Conservation (phyloP, 495 filamentous ascomycete species). For the Trichodelitschia bisporula region DNA sequence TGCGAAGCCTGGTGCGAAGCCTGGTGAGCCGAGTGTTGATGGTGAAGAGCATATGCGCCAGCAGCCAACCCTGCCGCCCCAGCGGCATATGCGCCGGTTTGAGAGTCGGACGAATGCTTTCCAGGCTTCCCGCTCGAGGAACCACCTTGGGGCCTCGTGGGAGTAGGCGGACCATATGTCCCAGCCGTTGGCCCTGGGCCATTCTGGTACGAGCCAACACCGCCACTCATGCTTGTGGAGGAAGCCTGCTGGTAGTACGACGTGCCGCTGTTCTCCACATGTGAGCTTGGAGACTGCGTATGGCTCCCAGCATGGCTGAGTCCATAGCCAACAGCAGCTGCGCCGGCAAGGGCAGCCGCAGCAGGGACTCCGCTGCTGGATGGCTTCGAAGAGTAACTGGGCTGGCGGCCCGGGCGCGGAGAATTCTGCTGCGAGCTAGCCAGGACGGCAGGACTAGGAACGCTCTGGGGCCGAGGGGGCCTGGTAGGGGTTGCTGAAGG, state of each 20-base stretch:
- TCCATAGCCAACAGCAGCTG: constrained; percentile 12
- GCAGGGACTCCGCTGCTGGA: constrained; percentile 3
- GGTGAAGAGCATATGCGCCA: constrained; percentile 18
- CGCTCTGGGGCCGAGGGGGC: not conserved
- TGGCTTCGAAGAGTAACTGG: constrained; percentile 4
- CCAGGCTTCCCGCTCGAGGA: constrained; percentile 7
- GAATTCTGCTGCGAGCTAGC: constrained; percentile 3
- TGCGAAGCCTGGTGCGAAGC: constrained; percentile 7
- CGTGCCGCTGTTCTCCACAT: constrained; percentile 2
- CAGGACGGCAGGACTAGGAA: constrained; percentile 2
- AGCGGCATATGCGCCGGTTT: constrained; percentile 21
- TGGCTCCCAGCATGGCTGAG: constrained; percentile 5
- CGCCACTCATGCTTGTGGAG: constrained; percentile 1
- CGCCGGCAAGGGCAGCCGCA: constrained; percentile 8
- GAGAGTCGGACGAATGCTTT: constrained; percentile 15
- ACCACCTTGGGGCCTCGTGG: not conserved
- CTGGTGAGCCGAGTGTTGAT: too few species aligned
- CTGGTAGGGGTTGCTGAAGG: constrained; percentile 1
- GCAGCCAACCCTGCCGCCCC: constrained; percentile 19
- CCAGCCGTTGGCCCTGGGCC: constrained; percentile 5
- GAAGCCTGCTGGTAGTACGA: constrained; percentile 7
- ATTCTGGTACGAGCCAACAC: constrained; percentile 2
- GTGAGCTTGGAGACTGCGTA: constrained; percentile 4
- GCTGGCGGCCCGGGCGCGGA: not conserved
- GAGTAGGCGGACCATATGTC: constrained; percentile 2